Percentiles rank a stretch among this genome's conserved stretches.
These are phyloP conservation scores for Malus hybrid DNA, from an alignment of 331 rosid species.

Conservation along the genomic window DNA sequence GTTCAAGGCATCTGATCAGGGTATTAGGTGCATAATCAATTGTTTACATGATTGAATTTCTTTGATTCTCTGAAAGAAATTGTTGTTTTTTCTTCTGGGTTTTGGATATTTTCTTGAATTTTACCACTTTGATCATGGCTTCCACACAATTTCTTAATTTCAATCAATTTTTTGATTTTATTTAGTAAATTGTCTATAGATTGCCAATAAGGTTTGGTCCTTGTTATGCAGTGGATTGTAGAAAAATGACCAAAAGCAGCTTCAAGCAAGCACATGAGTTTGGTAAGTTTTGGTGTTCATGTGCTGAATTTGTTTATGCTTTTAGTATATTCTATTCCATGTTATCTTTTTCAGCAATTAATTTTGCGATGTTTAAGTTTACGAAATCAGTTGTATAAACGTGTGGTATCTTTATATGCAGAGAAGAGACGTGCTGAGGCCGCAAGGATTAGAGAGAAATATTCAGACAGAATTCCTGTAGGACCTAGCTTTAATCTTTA, in stretches of 20 bases:
- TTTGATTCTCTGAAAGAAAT: not conserved
- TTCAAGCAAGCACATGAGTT: not conserved
- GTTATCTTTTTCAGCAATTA: not conserved
- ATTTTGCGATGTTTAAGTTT: not conserved
- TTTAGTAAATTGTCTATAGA: not conserved
- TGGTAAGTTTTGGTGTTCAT: not conserved
- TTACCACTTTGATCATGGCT: not conserved
- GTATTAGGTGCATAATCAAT: not conserved
- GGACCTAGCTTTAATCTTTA: constrained; percentile 4
- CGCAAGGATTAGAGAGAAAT: constrained; percentile 42
- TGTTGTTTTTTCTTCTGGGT: not conserved
- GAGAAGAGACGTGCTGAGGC: constrained; percentile 57
- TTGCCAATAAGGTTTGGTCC: not conserved
- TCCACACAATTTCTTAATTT: not conserved
- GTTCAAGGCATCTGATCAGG: not conserved
- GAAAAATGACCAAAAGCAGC: not conserved
- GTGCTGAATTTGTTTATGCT: not conserved
- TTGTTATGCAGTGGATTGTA: not conserved
- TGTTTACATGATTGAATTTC: not conserved
- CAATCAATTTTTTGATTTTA: too few species aligned
- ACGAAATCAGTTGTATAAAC: not conserved
- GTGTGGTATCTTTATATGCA: constrained; percentile 1
- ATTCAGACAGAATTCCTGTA: constrained; percentile 55
- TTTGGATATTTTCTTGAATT: not conserved
- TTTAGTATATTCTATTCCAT: too few species aligned